Evolutionary conservation across 164 flowering plant species (phyloP).

Genomic region (Cinnamomum chago): DNA sequence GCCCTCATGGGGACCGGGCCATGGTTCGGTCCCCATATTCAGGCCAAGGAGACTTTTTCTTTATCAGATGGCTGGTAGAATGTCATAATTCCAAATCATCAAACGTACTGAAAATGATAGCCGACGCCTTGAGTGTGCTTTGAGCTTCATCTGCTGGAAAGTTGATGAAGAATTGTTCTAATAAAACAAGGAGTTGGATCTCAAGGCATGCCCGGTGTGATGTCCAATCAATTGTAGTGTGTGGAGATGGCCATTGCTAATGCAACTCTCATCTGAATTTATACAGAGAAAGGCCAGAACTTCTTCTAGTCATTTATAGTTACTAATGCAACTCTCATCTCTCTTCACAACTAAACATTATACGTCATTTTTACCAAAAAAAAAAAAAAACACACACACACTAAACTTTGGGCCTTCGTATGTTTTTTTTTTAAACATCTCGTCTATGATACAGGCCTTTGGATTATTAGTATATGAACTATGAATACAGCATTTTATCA

Average conservation of each 20-base stretch:
- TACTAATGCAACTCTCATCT: too few species aligned
- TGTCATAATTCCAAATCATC: slow-evolving; percentile 31
- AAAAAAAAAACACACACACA: too few species aligned
- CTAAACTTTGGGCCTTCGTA: too few species aligned
- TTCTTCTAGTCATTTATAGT: neutral
- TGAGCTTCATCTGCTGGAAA: slow-evolving; percentile 4
- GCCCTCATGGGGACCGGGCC: too few species aligned
- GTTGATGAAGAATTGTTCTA: slow-evolving; percentile 22
- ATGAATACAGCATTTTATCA: too few species aligned
- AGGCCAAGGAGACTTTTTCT: too few species aligned
- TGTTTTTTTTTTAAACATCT: too few species aligned
- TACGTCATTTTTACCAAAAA: too few species aligned
- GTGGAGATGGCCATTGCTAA: slow-evolving; percentile 35
- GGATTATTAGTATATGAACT: too few species aligned
- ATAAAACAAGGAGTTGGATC: slow-evolving; percentile 31
- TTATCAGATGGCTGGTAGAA: slow-evolving; percentile 24
- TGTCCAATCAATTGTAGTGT: slow-evolving; percentile 32
- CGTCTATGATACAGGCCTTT: too few species aligned
- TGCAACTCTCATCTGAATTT: slow-evolving; percentile 26
- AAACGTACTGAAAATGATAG: slow-evolving; percentile 35
- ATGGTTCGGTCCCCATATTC: too few species aligned
- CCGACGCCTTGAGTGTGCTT: slow-evolving; percentile 19
- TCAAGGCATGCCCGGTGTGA: slow-evolving; percentile 25
- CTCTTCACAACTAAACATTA: too few species aligned
- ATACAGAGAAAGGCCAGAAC: neutral